Base-by-base conservation (phyloP, 305 asterid species). In the Lippia alba region DNA sequence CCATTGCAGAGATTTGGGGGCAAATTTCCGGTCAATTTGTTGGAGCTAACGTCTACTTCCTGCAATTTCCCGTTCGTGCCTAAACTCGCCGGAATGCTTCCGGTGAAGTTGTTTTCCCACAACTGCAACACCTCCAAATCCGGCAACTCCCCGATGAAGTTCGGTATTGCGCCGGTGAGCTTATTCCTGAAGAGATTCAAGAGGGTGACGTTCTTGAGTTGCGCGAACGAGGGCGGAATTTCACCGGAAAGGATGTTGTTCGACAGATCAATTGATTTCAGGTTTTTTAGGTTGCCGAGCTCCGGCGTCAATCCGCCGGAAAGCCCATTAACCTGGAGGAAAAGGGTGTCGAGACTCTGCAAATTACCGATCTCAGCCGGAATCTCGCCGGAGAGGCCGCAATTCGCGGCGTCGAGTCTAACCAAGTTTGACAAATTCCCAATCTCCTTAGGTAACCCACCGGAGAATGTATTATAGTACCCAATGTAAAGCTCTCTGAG, bases 41-140 rank as follows among this genome's bases (percentile, higher is more conserved):
- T 88, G 5, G 84, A 82, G 30, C 89, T 83, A 36, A 88, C 78
- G 64, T 88, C 94, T 15, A 85, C 71, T 62, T 81, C 87, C 46
- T 74, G 65, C 39, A 88, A 62, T 44, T 79, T 82, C 19, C 91
- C 89, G 33, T 80, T 88, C 46, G 48, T 61, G 46, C 94, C 94
- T 0, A 88, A 84, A 74, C 57, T 81, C 8, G 67, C 71, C 19
- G 94, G 94, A 14, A 88, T 82, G 3, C 78, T 79, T 19, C 94
- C 94, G 3, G 94, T 83, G 83, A 88, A 85, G 33, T 86, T 84
- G 77, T 88, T 88, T 58, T 79, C 72, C 91, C 91, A 88, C 36
- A 88, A 76, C 63, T 85, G 84, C 69, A 88, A 34, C 44, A 79
- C 85, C 71, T 83, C 78, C 69, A 88, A 56, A 53, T 79, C 73